Conservation (phyloP, 2,329 filamentous ascomycete species). For the Endoconidiophora laricicola region DNA sequence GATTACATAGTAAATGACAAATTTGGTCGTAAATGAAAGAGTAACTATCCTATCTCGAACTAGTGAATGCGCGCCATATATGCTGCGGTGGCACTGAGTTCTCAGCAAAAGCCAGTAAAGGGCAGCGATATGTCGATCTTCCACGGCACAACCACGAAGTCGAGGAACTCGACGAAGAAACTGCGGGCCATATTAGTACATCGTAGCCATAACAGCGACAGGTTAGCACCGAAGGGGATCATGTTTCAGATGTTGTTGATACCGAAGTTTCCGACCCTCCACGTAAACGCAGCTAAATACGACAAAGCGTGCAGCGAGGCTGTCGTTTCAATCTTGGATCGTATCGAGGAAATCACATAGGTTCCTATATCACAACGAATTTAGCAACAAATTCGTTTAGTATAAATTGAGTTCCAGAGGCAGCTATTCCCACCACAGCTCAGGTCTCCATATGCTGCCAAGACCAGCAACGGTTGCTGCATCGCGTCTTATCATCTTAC, state of each 20-base stretch:
- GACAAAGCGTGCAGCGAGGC: slow-evolving; percentile 18
- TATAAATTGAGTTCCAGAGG: neutral
- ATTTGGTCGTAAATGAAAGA: neutral
- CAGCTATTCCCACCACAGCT: no score
- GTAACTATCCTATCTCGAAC: neutral
- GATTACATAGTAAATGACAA: neutral
- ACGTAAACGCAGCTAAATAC: slow-evolving; percentile 20
- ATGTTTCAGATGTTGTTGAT: slow-evolving; percentile 19
- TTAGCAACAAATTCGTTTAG: neutral
- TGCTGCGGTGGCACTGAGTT: neutral
- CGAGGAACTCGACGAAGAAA: slow-evolving; percentile 14
- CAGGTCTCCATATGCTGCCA: no score
- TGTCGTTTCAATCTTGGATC: slow-evolving; percentile 23
- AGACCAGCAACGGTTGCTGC: no score
- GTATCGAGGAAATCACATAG: slow-evolving; percentile 22
- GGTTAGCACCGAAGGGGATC: slow-evolving; percentile 21
- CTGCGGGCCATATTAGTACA: slow-evolving; percentile 21
- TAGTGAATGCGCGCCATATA: neutral
- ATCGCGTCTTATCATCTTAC: no score
- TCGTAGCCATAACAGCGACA: slow-evolving; percentile 19
- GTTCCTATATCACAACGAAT: slow-evolving; percentile 20
- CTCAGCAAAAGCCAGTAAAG: neutral
- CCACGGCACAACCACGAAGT: no score
- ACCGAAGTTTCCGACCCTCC: slow-evolving; percentile 16
- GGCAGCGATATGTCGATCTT: no score